These are phyloP conservation scores for Schizothecium vesticola DNA, from an alignment of 495 filamentous ascomycete species.

Conservation along the genomic window DNA sequence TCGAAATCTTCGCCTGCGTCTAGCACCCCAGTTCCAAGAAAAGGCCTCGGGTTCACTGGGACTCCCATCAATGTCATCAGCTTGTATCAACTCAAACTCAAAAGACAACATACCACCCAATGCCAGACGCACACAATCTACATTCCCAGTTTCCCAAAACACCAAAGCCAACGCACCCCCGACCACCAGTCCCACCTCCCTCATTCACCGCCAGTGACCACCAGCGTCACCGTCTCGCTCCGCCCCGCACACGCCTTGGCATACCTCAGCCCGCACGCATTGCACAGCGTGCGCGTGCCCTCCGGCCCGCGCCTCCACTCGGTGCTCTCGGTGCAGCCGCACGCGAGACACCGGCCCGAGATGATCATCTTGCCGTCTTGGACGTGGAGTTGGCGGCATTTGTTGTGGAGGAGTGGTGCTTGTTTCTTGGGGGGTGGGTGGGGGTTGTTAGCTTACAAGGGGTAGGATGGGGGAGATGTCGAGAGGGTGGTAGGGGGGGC, in stretches of 20 bases:
- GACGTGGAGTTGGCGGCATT: neutral
- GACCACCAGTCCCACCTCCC: no score
- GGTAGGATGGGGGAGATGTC: no score
- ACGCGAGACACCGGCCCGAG: slow-evolving; percentile 3
- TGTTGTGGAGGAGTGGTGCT: neutral
- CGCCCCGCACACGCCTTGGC: neutral
- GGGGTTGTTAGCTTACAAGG: neutral
- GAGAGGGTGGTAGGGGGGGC: no score
- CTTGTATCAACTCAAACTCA: no score
- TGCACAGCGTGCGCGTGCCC: slow-evolving; percentile 9
- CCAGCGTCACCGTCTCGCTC: neutral
- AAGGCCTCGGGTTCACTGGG: no score
- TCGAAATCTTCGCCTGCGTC: no score
- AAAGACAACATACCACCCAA: no score
- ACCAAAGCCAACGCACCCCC: neutral
- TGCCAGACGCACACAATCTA: neutral
- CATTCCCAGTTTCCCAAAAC: neutral
- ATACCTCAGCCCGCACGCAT: slow-evolving; percentile 8
- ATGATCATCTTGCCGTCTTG: neutral
- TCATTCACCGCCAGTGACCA: neutral
- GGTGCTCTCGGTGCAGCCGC: slow-evolving; percentile 2
- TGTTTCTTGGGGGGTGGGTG: neutral
- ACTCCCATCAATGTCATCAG: no score
- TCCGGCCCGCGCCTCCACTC: slow-evolving; percentile 12
- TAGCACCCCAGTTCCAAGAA: no score